These are phyloP conservation scores for Conticribra guillardii DNA, from an alignment of 108 stramenopile genomes.

Conservation along the genomic window DNA sequence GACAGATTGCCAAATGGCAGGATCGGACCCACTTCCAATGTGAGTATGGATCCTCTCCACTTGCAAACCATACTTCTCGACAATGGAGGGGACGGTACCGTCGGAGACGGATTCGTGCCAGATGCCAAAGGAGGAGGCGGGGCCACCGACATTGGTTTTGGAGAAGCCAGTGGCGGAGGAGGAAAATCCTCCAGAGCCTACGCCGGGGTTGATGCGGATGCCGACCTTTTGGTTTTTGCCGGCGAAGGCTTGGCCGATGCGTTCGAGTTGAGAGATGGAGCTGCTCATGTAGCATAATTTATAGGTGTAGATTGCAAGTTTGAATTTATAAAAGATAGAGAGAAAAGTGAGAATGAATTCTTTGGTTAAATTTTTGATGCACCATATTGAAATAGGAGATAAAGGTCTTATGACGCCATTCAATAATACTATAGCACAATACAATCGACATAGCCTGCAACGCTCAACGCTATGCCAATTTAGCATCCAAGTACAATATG, in stretches of 20 bases:
- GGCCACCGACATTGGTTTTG: conserved; percentile 99
- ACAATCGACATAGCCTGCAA: too few species aligned
- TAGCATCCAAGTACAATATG: too few species aligned
- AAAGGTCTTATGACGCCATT: too few species aligned
- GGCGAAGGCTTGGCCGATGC: conserved; percentile 83
- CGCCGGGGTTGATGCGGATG: conserved; percentile 96
- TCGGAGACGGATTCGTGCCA: conserved; percentile 88
- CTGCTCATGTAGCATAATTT: conserved; percentile 25
- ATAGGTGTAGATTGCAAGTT: neutral
- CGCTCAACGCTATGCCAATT: too few species aligned
- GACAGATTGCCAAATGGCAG: conserved; percentile 95
- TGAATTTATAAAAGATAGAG: neutral
- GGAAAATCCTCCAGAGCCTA: conserved; percentile 97
- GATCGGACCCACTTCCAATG: conserved; percentile 98
- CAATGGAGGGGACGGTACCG: conserved; percentile 85
- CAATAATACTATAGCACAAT: too few species aligned
- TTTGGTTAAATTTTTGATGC: too few species aligned
- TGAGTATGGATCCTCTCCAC: conserved; percentile 98
- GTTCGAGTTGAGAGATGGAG: conserved; percentile 92
- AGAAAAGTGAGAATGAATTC: conserved; percentile 2
- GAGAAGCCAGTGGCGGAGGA: conserved; percentile 80
- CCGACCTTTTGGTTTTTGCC: conserved; percentile 87
- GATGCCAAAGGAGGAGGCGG: conserved; percentile 94
- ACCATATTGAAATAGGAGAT: too few species aligned
- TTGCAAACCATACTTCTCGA: conserved; percentile 85